These are phyloP conservation scores for Talaromyces rugulosus DNA, from an alignment of 2,329 filamentous ascomycete genomes.

Conservation along the genomic window DNA sequence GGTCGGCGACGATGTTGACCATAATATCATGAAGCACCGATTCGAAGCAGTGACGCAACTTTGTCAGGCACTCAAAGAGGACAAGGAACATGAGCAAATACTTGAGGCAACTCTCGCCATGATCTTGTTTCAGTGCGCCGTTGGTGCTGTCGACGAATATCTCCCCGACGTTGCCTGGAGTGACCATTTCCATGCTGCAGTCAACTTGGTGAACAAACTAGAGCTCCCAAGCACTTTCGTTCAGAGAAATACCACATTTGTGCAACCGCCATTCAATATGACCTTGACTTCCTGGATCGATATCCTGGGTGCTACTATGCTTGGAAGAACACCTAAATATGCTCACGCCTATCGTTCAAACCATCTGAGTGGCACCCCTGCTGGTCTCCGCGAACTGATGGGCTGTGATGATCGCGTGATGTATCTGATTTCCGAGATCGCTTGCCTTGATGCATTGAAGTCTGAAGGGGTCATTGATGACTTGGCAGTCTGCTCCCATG, in stretches of 20 bases:
- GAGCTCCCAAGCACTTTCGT: conserved; percentile 68
- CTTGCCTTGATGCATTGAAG: conserved; percentile 89
- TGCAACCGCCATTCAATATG: conserved; percentile 87
- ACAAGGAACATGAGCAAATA: conserved; percentile 80
- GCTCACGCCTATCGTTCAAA: conserved; percentile 95
- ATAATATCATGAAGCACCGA: conserved; percentile 89
- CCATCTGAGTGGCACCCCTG: conserved; percentile 62
- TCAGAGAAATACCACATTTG: conserved; percentile 54
- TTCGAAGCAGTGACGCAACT: conserved; percentile 82
- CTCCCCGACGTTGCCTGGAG: conserved; percentile 94
- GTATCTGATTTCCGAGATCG: conserved; percentile 97
- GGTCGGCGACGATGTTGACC: conserved; percentile 70
- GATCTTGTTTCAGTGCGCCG: conserved; percentile 94
- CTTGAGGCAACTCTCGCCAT: conserved; percentile 89
- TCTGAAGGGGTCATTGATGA: conserved; percentile 71
- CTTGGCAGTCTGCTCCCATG: conserved; percentile 81
- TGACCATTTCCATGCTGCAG: conserved; percentile 90
- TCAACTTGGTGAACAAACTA: conserved; percentile 78
- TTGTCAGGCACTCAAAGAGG: conserved; percentile 73
- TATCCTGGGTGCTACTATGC: conserved; percentile 93
- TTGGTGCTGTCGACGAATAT: conserved; percentile 77
- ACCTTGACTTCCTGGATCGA: conserved; percentile 87
- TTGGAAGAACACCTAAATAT: conserved; percentile 78
- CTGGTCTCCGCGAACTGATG: conserved; percentile 89
- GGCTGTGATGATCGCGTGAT: conserved; percentile 96